Conservation (phyloP, 768 basidiomycete species). For the Leccinum boreale region DNA sequence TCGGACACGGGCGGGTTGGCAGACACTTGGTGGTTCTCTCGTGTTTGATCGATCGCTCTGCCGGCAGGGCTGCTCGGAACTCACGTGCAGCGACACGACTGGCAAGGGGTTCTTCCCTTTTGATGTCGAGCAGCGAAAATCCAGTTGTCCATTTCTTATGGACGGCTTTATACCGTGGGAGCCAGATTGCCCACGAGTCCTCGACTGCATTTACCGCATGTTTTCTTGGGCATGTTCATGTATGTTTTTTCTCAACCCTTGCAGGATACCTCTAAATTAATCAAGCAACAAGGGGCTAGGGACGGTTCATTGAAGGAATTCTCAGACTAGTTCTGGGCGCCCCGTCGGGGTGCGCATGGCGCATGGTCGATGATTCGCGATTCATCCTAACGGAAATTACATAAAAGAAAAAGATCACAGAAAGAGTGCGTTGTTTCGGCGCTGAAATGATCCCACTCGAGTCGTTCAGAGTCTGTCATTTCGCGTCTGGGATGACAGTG, state of each 20-base stretch:
- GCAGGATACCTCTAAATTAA: neutral
- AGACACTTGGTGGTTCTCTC: neutral
- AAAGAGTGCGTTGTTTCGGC: slow-evolving; percentile 2
- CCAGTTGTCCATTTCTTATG: neutral
- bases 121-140: neutral
- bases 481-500: neutral
- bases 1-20: neutral
- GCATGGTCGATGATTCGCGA: neutral
- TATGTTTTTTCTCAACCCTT: slow-evolving; percentile 2
- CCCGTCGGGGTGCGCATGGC: slow-evolving; percentile 8
- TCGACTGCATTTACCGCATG: neutral
- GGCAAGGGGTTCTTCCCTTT: neutral
- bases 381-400: slow-evolving; percentile 1
- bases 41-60: slow-evolving; percentile 2
- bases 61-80: neutral
- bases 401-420: neutral
- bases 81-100: neutral
- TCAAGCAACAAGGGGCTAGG: slow-evolving; percentile 1
- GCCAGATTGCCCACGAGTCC: neutral
- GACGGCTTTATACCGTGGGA: neutral
- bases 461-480: neutral
- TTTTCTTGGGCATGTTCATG: neutral
- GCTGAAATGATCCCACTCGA: neutral
- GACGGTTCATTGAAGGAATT: neutral
- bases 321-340: neutral